Evolutionary conservation across 192 early-diverging fungal genomes (phyloP), one percentile per base, ranked within the genome.

Genomic region (Martensiomyces pterosporus): DNA sequence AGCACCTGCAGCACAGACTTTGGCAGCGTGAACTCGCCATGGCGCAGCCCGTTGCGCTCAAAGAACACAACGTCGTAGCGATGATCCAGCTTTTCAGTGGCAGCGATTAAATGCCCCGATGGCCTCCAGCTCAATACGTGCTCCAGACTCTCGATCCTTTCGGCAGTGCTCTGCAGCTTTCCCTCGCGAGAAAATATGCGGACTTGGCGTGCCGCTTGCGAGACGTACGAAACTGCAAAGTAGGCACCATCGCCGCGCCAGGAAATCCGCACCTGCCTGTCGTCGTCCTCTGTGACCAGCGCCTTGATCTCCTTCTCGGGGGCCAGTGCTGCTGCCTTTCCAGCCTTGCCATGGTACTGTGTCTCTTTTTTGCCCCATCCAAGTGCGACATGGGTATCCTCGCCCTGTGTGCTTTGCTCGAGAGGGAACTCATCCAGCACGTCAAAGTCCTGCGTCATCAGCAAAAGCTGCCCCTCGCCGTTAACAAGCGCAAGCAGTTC

Each of bases 311-410:
- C 48, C 43, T 65, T 68, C 5, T 55, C 49, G 45, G 75, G 79
- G 55, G 64, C 59, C 47, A 76, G 66, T 2, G 87, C 84, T 12
- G 86, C 87, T 18, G 70, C 47, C 60, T 95, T 92, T 44, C 89
- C 92, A 39, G 75, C 86, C 15, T 85, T 82, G 38, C 96, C 96
- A 56, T 96, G 93, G 62, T 97, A 99, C 57, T 99, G 96, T 9
- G 96, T 99, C 61, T 94, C 94, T 43, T 89, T 91, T 34, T 80
- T 84, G 52, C 96, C 96, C 96, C 96, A 99, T 32, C 96, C 96
- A n/a, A 99, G 79, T 17, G 76, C 81, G 9, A 93, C 85, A 10
- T 75, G 80, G 15, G 46, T 72, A 67, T 81, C 89, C 69, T 91
- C 83, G 9, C 83, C 89, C 14, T 77, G 44, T 25, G 84, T 77